Conservation (phyloP, 2,329 filamentous ascomycete species). For the Aspergillus clavatus region DNA sequence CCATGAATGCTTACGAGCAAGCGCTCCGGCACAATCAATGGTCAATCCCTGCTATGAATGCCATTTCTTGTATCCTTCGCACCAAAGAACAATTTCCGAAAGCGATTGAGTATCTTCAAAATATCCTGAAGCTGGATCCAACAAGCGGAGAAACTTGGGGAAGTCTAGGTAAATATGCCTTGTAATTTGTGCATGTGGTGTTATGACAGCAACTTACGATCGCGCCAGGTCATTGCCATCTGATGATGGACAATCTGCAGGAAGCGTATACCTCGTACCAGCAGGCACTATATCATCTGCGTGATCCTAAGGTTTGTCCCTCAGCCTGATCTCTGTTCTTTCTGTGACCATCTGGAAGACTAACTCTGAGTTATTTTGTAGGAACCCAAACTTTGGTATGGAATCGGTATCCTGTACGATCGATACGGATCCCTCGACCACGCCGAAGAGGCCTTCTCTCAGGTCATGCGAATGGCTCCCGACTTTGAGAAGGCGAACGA, state of each 20-base stretch:
- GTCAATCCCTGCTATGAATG: conserved; percentile 88
- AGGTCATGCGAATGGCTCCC: conserved; percentile 98
- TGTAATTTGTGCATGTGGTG: background rate
- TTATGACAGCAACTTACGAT: conserved; percentile 12
- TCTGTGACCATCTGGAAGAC: background rate
- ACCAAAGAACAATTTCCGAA: conserved; percentile 91
- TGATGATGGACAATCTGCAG: conserved; percentile 98
- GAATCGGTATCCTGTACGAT: conserved; percentile 95
- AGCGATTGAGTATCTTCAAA: conserved; percentile 87
- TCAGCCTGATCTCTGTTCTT: background rate
- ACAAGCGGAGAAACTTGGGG: conserved; percentile 96
- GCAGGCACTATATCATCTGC: conserved; percentile 85
- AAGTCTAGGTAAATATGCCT: conserved; percentile 65
- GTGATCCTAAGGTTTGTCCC: conserved; percentile 77
- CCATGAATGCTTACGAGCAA: conserved; percentile 84
- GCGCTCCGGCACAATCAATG: conserved; percentile 81
- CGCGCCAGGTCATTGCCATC: conserved; percentile 78
- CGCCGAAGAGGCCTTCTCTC: conserved; percentile 94
- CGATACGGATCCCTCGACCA: conserved; percentile 94
- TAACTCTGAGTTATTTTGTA: conserved; percentile 34
- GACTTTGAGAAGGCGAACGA: conserved; percentile 98
- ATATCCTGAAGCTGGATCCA: conserved; percentile 81
- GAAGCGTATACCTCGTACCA: conserved; percentile 97
- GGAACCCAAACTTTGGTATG: conserved; percentile 98
- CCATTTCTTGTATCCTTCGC: conserved; percentile 85